Evolutionary conservation across 495 filamentous ascomycete genomes (phyloP).

Genomic region (Rhizodiscina lignyota): DNA sequence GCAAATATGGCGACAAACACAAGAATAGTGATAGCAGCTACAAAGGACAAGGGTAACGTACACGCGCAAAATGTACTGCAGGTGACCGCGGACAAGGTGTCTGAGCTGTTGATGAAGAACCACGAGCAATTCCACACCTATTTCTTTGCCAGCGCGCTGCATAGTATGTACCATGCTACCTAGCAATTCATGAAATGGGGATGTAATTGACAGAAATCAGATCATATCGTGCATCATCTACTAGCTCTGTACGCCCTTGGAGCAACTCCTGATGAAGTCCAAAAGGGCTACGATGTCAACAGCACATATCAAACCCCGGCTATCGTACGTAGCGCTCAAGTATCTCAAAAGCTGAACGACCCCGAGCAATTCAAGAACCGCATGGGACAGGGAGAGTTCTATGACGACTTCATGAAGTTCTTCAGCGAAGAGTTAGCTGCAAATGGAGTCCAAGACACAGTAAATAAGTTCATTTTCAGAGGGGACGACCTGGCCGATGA

Average conservation of each 20-base stretch:
- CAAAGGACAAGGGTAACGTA: no score
- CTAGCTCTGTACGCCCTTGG: conserved; percentile 61
- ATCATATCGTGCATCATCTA: conserved; percentile 58
- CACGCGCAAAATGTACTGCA: no score
- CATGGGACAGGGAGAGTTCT: conserved; percentile 35
- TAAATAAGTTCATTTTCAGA: conserved; percentile 50
- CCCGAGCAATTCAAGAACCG: conserved; percentile 33
- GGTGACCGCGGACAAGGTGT: no score
- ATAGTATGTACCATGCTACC: no score
- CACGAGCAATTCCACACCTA: no score
- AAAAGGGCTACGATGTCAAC: conserved; percentile 41
- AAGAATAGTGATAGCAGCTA: no score
- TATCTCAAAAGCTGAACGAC: conserved; percentile 35
- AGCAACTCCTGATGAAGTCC: conserved; percentile 38
- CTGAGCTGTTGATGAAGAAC: no score
- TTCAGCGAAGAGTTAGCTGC: conserved; percentile 54
- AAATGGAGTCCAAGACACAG: conserved; percentile 37
- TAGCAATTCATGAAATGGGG: no score
- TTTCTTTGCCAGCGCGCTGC: no score
- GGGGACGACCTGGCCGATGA: conserved; percentile 42
- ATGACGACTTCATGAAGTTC: conserved; percentile 52
- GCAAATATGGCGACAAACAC: no score
- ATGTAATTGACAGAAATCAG: no score
- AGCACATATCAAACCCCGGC: conserved; percentile 40
- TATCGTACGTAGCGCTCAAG: conserved; percentile 21